Conservation (phyloP, 768 basidiomycete genomes). For the Pleurotus tuoliensis region DNA sequence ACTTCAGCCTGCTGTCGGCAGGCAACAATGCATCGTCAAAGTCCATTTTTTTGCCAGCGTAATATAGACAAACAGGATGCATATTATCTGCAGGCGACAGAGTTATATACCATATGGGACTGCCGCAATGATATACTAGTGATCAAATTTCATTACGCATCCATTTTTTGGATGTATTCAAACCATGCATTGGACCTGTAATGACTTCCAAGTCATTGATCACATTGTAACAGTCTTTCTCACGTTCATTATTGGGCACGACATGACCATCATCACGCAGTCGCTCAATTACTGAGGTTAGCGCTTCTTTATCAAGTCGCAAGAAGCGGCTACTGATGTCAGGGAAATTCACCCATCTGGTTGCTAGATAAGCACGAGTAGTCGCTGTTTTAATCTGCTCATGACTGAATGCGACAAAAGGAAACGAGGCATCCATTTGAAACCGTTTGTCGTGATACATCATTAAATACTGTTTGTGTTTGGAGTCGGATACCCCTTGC, state of each 20-base stretch:
- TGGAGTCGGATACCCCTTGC: background rate
- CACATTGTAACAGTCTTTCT: conserved; percentile 20
- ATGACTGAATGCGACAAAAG: background rate
- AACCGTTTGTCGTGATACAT: background rate
- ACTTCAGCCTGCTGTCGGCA: background rate
- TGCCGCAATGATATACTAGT: background rate
- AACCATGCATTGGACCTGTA: conserved; percentile 19
- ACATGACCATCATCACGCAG: background rate
- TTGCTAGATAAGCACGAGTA: background rate
- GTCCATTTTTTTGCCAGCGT: background rate
- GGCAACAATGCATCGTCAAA: background rate
- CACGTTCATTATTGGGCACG: conserved; percentile 4
- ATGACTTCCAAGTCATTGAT: conserved; percentile 24
- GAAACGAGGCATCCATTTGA: background rate
- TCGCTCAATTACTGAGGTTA: background rate
- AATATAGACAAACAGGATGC: background rate
- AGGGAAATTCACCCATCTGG: background rate
- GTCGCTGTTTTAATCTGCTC: background rate
- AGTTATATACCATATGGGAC: background rate
- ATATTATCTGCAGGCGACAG: background rate
- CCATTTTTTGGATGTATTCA: conserved; percentile 10
- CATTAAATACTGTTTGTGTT: background rate
- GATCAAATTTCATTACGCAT: background rate
- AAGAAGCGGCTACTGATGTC: background rate
- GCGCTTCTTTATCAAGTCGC: background rate